phyloP scores from a whole-genome alignment of 2,329 filamentous ascomycete species.

The Chalaropsis ovoidea region DNA sequence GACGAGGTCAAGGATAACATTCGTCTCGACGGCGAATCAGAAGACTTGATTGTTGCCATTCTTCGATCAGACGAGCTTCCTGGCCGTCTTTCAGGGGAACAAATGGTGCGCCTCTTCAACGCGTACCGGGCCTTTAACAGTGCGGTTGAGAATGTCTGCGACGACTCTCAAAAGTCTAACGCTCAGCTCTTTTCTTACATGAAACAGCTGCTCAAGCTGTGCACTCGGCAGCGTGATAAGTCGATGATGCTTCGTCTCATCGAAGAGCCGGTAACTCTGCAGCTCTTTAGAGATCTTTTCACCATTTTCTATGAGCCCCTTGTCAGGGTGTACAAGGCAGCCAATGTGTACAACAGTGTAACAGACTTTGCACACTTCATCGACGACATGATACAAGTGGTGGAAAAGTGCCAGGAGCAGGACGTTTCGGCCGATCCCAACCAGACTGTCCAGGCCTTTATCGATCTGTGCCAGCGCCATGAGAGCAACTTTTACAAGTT shows the following conservation, averaged over 20 bases:
- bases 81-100: constrained; percentile 58
- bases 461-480: constrained; percentile 88
- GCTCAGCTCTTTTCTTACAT: constrained; percentile 88
- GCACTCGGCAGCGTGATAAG: constrained; percentile 87
- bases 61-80: constrained; percentile 64
- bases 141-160: constrained; percentile 71
- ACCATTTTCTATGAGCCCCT: constrained; percentile 98
- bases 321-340: constrained; percentile 94
- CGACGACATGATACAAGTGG: constrained; percentile 78
- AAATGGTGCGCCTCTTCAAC: constrained; percentile 81
- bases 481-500: constrained; percentile 99
- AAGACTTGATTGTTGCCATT: constrained; percentile 77
- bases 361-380: constrained; percentile 91
- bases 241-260: constrained; percentile 93
- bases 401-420: constrained; percentile 55
- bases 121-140: constrained; percentile 94
- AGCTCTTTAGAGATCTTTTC: constrained; percentile 89
- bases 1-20: constrained; percentile 66
- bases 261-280: constrained; percentile 93
- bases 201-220: constrained; percentile 88
- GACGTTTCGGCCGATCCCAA: constrained; percentile 94
- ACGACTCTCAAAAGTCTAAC: constrained; percentile 82
- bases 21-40: constrained; percentile 56
- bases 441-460: constrained; percentile 95
- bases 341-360: constrained; percentile 94